phyloP scores from a whole-genome alignment of 2,329 filamentous ascomycete genomes.

The Fusarium sororula region DNA sequence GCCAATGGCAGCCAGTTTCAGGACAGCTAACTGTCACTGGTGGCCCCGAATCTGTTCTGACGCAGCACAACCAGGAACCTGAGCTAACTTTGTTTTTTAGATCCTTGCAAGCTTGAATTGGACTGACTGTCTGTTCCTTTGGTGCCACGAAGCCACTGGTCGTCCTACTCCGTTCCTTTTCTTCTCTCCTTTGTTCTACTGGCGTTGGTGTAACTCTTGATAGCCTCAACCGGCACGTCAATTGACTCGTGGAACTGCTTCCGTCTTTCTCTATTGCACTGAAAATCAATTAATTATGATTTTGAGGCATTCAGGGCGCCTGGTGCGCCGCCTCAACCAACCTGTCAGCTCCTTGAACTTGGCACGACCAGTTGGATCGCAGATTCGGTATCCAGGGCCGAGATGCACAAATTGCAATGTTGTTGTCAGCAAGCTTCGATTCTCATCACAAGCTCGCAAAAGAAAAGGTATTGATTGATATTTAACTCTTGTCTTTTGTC shows the following conservation, averaged over 20 bases:
- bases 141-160: constrained; percentile 31
- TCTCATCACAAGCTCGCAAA: constrained; percentile 43
- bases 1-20: constrained; percentile 33
- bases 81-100: constrained; percentile 23
- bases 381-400: constrained; percentile 33
- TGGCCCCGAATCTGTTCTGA: constrained; percentile 14
- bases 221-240: constrained; percentile 12
- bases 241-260: constrained; percentile 6
- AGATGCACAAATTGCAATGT: constrained; percentile 2
- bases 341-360: constrained; percentile 25
- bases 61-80: constrained; percentile 10
- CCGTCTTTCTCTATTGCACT: background rate
- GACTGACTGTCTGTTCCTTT: constrained; percentile 14
- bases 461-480: constrained; percentile 43
- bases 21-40: constrained; percentile 30
- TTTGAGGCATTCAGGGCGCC: constrained; percentile 39
- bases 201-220: constrained; percentile 11
- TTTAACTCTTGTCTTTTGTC: background rate
- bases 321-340: constrained; percentile 40
- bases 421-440: constrained; percentile 32
- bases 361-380: constrained; percentile 25
- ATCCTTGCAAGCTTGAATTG: constrained; percentile 20
- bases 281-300: constrained; percentile 32
- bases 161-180: constrained; percentile 11
- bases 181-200: constrained; percentile 20